phyloP scores from a whole-genome alignment of 345 rosid genomes.

The Syzygium grande region DNA sequence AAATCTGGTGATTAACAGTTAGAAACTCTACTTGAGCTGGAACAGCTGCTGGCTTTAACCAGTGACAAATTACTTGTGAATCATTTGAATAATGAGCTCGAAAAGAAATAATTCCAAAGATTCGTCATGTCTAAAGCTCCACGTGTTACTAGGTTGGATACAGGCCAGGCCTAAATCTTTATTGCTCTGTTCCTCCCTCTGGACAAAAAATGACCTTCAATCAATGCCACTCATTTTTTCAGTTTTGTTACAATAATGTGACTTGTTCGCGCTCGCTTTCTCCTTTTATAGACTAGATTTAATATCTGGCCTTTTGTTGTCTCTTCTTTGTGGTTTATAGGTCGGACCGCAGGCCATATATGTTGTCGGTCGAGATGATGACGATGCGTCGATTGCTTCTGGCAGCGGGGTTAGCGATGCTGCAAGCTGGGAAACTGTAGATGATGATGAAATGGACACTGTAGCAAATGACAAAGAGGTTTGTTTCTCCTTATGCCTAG shows the following conservation, averaged over 20 bases:
- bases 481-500: slow-evolving; percentile 15
- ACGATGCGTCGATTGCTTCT: slow-evolving; percentile 68
- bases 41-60: neutral
- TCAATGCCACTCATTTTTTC: neutral
- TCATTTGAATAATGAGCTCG: neutral
- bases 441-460: slow-evolving; percentile 50
- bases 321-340: slow-evolving; percentile 21
- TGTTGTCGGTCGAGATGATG: slow-evolving; percentile 95
- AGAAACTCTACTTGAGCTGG: neutral
- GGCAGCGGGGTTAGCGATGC: slow-evolving; percentile 86
- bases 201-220: neutral
- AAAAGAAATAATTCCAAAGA: neutral
- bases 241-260: neutral
- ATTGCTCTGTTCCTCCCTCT: neutral
- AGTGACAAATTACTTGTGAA: neutral
- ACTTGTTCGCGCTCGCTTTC: neutral
- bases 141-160: neutral
- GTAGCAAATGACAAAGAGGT: slow-evolving; percentile 69
- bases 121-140: neutral
- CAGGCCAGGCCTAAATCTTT: neutral
- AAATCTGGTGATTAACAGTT: neutral
- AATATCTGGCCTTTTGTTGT: neutral
- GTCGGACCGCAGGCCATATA: slow-evolving; percentile 99
- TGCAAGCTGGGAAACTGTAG: slow-evolving; percentile 99
- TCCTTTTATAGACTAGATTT: neutral